These are phyloP conservation scores for Fusarium sp. DNA, from an alignment of 2,329 filamentous ascomycete genomes.

Conservation along the genomic window DNA sequence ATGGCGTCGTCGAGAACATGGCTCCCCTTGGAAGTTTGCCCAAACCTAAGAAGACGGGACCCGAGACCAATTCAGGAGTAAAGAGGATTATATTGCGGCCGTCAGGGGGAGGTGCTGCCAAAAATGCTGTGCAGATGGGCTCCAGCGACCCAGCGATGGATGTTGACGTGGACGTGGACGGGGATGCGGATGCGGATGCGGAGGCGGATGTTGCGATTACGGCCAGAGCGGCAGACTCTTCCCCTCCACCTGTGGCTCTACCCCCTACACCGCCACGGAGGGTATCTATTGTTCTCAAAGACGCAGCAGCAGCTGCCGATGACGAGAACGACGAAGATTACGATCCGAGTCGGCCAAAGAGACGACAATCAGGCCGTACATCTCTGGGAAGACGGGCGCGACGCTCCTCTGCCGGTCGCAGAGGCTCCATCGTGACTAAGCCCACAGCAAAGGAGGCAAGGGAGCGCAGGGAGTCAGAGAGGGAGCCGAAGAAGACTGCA, in stretches of 20 bases:
- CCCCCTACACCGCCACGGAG: conserved; percentile 45
- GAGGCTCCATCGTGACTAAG: conserved; percentile 41
- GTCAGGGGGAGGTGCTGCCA: conserved; percentile 48
- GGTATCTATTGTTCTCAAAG: conserved; percentile 42
- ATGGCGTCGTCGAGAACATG: conserved; percentile 86
- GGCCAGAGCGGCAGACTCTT: conserved; percentile 36
- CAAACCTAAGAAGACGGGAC: conserved; percentile 59
- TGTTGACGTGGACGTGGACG: conserved; percentile 23
- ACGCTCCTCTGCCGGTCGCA: conserved; percentile 40
- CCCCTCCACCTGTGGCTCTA: conserved; percentile 39
- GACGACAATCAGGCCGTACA: conserved; percentile 51
- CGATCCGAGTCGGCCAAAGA: conserved; percentile 53
- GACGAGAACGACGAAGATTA: conserved; percentile 60
- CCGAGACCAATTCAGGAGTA: conserved; percentile 47
- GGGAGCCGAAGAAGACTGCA: conserved; percentile 17
- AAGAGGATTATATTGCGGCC: conserved; percentile 62
- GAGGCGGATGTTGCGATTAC: conserved; percentile 39
- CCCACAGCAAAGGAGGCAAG: conserved; percentile 33
- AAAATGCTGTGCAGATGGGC: conserved; percentile 40
- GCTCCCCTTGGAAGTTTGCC: conserved; percentile 81
- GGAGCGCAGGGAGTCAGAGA: conserved; percentile 25
- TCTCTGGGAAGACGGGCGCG: conserved; percentile 47
- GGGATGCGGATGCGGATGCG: conserved; percentile 31
- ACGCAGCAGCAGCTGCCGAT: conserved; percentile 48
- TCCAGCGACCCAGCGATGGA: conserved; percentile 42